phyloP scores from a whole-genome alignment of 306 rosid species.

The Mimosa pudica region DNA sequence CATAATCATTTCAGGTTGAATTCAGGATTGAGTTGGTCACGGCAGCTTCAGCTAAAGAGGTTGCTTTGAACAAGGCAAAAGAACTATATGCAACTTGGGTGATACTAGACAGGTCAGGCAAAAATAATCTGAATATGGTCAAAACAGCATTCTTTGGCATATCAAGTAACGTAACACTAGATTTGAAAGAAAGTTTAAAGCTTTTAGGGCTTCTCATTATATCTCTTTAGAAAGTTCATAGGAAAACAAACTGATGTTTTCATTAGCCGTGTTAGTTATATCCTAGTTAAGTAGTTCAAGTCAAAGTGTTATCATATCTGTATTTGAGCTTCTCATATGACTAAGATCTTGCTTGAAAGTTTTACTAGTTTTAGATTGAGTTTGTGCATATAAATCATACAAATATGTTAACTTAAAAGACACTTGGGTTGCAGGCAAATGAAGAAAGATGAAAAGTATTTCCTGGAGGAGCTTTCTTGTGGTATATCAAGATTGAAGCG shows the following conservation, averaged over 20 bases:
- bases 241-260: background rate
- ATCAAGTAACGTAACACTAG: background rate
- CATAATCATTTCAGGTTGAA: slow-evolving; percentile 52
- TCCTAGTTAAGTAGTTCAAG: background rate
- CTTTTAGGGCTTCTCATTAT: background rate
- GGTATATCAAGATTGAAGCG: slow-evolving; percentile 62
- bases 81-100: slow-evolving; percentile 67
- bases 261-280: background rate
- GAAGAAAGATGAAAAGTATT: slow-evolving; percentile 64
- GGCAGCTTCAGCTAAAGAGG: slow-evolving; percentile 51
- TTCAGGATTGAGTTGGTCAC: slow-evolving; percentile 49
- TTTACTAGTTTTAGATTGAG: background rate
- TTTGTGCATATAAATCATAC: slow-evolving; percentile 15
- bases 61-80: slow-evolving; percentile 50
- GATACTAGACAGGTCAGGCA: slow-evolving; percentile 74
- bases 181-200: background rate
- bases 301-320: background rate
- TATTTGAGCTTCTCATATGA: background rate
- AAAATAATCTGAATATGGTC: slow-evolving; percentile 23
- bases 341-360: background rate
- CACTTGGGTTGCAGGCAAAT: slow-evolving; percentile 53
- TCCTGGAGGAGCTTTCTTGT: slow-evolving; percentile 57
- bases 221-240: background rate
- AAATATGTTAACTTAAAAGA: slow-evolving; percentile 13
- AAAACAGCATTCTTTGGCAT: background rate